These are phyloP conservation scores for Podospora bellae-mahoneyi DNA, from an alignment of 495 filamentous ascomycete genomes.

Conservation along the genomic window DNA sequence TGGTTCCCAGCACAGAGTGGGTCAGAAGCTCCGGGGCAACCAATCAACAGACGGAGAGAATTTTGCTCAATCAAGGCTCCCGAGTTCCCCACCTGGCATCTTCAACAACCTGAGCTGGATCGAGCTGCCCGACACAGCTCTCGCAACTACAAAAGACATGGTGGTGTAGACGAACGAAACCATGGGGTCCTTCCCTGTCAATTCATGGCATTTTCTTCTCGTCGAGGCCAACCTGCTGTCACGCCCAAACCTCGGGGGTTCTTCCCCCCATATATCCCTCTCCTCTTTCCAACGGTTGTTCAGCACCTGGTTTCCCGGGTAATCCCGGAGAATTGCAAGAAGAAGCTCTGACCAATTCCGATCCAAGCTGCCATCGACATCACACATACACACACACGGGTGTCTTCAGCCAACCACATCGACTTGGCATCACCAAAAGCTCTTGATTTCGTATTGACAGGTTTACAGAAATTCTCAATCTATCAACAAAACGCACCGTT, in stretches of 20 bases:
- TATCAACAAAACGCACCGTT: neutral
- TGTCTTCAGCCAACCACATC: neutral
- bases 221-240: neutral
- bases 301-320: slow-evolving; percentile 20
- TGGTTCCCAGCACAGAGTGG: slow-evolving; percentile 24
- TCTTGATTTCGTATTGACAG: neutral
- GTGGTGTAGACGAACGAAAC: neutral
- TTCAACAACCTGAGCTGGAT: slow-evolving; percentile 13
- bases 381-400: neutral
- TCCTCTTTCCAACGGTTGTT: neutral
- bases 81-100: slow-evolving; percentile 21
- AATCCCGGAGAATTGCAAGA: slow-evolving; percentile 23
- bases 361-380: slow-evolving; percentile 3
- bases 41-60: slow-evolving; percentile 17
- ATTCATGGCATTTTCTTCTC: neutral
- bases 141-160: neutral
- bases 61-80: slow-evolving; percentile 24
- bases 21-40: slow-evolving; percentile 16
- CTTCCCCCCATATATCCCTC: neutral
- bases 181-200: neutral
- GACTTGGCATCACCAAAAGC: neutral
- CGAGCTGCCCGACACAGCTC: slow-evolving; percentile 1
- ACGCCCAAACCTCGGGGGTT: too few species aligned
- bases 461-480: neutral
- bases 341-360: slow-evolving; percentile 17